Percentiles rank a stretch among this genome's conserved stretches.
These are phyloP conservation scores for Bassia scoparia DNA, from an alignment of 148 eudicot genomes.

Conservation along the genomic window DNA sequence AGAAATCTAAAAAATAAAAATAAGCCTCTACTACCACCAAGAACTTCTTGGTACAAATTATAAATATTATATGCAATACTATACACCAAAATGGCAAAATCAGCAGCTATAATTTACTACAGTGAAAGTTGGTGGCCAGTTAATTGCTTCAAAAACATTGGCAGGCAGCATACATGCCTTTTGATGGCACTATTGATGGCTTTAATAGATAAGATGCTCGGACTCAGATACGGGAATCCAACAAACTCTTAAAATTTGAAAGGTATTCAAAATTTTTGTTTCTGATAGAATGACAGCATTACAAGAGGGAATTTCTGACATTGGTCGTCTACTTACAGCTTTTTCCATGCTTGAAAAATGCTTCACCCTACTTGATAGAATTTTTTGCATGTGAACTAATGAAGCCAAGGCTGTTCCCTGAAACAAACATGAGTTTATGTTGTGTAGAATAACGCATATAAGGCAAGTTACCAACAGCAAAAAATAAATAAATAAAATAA, in stretches of 20 bases:
- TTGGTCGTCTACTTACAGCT: conserved; percentile 52
- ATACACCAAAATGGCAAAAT: background rate
- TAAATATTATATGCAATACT: background rate
- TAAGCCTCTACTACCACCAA: background rate
- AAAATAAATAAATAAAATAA: background rate
- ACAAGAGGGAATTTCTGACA: background rate
- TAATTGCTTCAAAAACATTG: background rate
- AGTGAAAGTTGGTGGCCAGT: background rate
- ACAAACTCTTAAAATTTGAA: background rate
- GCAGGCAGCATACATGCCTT: background rate
- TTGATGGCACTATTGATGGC: background rate
- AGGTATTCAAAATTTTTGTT: background rate
- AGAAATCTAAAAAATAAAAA: background rate
- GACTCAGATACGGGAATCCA: too few relatives aligned
- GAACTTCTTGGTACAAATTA: background rate
- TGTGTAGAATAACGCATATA: background rate
- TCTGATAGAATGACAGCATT: conserved; percentile 4
- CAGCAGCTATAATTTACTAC: background rate
- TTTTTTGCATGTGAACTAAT: conserved; percentile 84
- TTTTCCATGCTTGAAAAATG: conserved; percentile 72
- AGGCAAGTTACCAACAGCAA: background rate
- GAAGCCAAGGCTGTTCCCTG: conserved; percentile 99
- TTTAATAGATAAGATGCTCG: too few relatives aligned
- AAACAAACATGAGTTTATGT: conserved; percentile 10
- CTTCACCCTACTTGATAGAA: conserved; percentile 66